Base-by-base conservation (phyloP, 2,329 filamentous ascomycete species). In the Aspergillus persii region DNA sequence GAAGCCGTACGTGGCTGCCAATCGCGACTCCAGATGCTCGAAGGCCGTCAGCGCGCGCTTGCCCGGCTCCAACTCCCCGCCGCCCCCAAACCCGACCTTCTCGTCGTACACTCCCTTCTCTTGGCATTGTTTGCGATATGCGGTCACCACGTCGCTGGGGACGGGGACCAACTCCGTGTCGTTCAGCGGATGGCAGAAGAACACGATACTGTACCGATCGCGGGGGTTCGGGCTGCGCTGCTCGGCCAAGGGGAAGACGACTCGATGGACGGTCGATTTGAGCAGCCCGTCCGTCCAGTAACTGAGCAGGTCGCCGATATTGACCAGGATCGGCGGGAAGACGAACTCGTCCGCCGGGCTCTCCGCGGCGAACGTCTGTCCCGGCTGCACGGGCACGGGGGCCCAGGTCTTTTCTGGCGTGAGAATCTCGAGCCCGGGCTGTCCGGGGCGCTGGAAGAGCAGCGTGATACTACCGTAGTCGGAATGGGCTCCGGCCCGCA, bases 211-310 rank as follows among this genome's bases (percentile, higher is more conserved):
- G 67, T 86, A 86, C 58, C 85, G 70, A 61, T 83, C 81, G 61
- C 76, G 72, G n/a, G 67, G 64, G 27, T 74, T 73, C 51, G 80
- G 71, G n/a, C 73, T 64, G 27, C 68, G 61, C 61, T 73, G 63
- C 31, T 74, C 77, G 0, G 77, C 76, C 30, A 72, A 68, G 1
- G 83, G 82, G 64, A 96, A 95, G 0, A 94, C 86, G 31, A 98
- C 95, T 9, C 94, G 82, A 72, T 98, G 95, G 5, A 97, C 86
- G 0, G 94, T 97, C 66, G 89, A 92, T 67, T 92, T 89, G 63
- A 98, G 82, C 50, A 97, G 76, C 0, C 93, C 92, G 64, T 90
- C 89, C 1, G 95, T 98, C 94, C 94, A 98, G 74, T 96, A 95
- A 36, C 86, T 89, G 12, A 91, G 77, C 36, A 90, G 66, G 69